phyloP scores from a whole-genome alignment of 2,329 filamentous ascomycete species.

The Pyricularia sp. region DNA sequence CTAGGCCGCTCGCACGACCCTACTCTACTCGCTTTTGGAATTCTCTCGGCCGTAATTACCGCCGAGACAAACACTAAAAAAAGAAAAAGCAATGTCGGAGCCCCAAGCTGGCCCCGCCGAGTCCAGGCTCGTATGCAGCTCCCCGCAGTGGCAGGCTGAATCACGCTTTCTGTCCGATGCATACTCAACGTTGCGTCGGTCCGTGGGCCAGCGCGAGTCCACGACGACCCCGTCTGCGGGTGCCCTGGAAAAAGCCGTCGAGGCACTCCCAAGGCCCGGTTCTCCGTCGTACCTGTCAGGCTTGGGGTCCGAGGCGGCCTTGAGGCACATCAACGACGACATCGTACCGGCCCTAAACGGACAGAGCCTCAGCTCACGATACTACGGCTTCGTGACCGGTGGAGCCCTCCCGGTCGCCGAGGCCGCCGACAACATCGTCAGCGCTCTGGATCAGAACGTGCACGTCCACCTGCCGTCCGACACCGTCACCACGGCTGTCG shows the following conservation, averaged over 20 bases:
- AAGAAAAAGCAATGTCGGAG: background rate
- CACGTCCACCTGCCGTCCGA: slow-evolving; percentile 72
- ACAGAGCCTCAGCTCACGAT: slow-evolving; percentile 55
- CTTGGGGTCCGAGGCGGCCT: slow-evolving; percentile 20
- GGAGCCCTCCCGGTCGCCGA: slow-evolving; percentile 70
- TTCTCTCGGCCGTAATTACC: background rate
- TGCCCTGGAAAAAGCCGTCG: slow-evolving; percentile 25
- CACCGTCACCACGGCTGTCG: slow-evolving; percentile 66
- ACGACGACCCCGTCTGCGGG: slow-evolving; percentile 24
- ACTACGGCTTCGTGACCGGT: slow-evolving; percentile 87
- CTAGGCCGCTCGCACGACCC: background rate
- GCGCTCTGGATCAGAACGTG: slow-evolving; percentile 73
- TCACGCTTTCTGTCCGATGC: slow-evolving; percentile 12
- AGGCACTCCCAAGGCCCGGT: slow-evolving; percentile 26
- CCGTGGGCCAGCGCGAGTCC: slow-evolving; percentile 28
- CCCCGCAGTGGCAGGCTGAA: slow-evolving; percentile 7
- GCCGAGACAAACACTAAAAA: background rate
- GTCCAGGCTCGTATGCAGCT: background rate
- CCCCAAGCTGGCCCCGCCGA: background rate
- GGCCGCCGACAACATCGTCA: slow-evolving; percentile 77
- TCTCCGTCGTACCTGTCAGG: slow-evolving; percentile 21
- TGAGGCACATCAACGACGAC: slow-evolving; percentile 33
- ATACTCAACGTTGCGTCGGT: slow-evolving; percentile 12
- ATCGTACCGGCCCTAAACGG: slow-evolving; percentile 55
- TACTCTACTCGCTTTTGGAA: background rate